Evolutionary conservation across 129 eudicot species (phyloP).

Genomic region (Gnaphalium uliginosum): DNA sequence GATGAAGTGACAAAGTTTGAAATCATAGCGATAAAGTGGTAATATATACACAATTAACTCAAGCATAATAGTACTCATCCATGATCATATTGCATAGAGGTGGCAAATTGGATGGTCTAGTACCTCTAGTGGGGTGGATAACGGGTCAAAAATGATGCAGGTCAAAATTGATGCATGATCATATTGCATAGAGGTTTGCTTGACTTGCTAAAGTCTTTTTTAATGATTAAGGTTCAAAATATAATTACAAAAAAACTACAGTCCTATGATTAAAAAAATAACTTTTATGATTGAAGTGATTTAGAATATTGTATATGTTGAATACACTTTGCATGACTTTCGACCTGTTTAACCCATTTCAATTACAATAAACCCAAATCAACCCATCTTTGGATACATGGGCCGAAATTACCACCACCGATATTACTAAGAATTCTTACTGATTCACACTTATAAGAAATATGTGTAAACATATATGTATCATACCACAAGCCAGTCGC

Average conservation of each 20-base stretch:
- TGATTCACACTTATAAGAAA: constrained; percentile 8
- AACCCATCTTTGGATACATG: constrained; percentile 4
- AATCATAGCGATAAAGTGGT: no score
- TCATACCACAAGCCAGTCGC: constrained; percentile 90
- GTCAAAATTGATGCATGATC: no score
- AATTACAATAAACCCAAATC: neutral
- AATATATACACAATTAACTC: neutral
- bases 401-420: neutral
- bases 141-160: no score
- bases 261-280: neutral
- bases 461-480: neutral
- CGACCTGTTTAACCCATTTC: neutral
- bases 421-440: neutral
- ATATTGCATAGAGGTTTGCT: no score
- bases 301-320: neutral
- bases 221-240: neutral
- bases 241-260: neutral
- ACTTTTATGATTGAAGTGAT: neutral
- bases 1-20: neutral
- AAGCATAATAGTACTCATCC: neutral
- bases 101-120: no score
- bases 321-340: neutral
- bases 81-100: neutral
- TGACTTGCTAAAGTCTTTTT: neutral
- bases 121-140: no score